phyloP scores from a whole-genome alignment of 257 asterid genomes.

The Ocimum tenuiflorum region DNA sequence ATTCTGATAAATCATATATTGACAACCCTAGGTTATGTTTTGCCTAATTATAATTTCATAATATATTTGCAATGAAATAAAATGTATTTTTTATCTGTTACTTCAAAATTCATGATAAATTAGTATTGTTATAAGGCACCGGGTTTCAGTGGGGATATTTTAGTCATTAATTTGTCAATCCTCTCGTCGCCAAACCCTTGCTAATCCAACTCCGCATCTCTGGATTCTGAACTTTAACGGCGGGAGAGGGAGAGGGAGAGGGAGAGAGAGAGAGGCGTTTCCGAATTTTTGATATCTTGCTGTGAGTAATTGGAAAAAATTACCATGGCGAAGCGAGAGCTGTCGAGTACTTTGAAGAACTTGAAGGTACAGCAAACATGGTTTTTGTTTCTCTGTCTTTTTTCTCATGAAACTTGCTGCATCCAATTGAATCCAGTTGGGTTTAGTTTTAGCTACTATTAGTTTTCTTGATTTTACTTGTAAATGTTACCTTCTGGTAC shows the following conservation, averaged over 20 bases:
- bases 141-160: slow-evolving; percentile 22
- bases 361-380: slow-evolving; percentile 47
- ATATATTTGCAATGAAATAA: too few species aligned
- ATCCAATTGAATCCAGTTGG: background rate
- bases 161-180: background rate
- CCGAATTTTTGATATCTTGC: background rate
- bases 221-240: background rate
- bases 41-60: too few species aligned
- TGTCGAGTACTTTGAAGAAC: slow-evolving; percentile 75
- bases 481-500: background rate
- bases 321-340: slow-evolving; percentile 78
- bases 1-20: too few species aligned
- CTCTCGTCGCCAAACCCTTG: slow-evolving; percentile 16
- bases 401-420: background rate
- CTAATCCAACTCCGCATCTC: slow-evolving; percentile 13
- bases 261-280: background rate
- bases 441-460: slow-evolving; percentile 3
- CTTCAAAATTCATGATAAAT: too few species aligned
- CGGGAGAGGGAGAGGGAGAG: background rate
- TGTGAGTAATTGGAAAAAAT: background rate
- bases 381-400: background rate
- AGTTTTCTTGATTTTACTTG: background rate
- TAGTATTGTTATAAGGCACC: too few species aligned
- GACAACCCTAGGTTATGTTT: too few species aligned
- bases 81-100: too few species aligned